Conservation (phyloP, 192 early-diverging fungal species). For the Paraglomus occultum region DNA sequence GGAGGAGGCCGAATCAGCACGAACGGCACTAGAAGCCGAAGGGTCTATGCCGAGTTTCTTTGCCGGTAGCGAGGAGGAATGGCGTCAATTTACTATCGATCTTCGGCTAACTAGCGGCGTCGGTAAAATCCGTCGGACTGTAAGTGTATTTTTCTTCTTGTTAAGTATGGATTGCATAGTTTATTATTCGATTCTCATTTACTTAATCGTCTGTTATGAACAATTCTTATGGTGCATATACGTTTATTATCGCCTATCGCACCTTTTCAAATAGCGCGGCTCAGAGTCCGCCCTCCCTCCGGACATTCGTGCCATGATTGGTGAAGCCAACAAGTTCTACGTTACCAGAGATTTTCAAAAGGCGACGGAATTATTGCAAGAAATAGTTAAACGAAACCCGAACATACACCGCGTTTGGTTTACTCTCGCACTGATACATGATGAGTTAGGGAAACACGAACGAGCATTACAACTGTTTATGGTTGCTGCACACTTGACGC, state of each 20-base stretch:
- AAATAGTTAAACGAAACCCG: constrained; percentile 70
- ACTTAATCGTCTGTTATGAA: not conserved
- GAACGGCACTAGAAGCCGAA: no score
- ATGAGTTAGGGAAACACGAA: constrained; percentile 73
- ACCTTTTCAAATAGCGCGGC: constrained; percentile 2
- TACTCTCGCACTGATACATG: constrained; percentile 85
- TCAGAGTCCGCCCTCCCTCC: constrained; percentile 1
- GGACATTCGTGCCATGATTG: constrained; percentile 62
- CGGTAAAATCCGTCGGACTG: constrained; percentile 6
- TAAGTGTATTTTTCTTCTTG: not conserved
- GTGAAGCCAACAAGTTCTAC: constrained; percentile 78
- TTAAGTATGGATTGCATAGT: not conserved
- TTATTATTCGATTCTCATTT: constrained; percentile 1
- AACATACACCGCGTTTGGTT: constrained; percentile 81
- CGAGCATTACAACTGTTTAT: constrained; percentile 76
- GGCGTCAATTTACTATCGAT: constrained; percentile 27
- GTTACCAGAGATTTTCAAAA: constrained; percentile 60
- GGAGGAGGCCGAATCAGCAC: no score
- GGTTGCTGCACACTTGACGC: constrained; percentile 87
- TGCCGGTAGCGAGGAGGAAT: constrained; percentile 11
- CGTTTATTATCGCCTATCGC: no score
- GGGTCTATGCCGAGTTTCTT: no score
- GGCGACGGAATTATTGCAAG: constrained; percentile 76
- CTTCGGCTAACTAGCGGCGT: constrained; percentile 24
- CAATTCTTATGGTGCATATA: no score